phyloP scores from a whole-genome alignment of 805 yeast species.

The Candida sithepensis region DNA sequence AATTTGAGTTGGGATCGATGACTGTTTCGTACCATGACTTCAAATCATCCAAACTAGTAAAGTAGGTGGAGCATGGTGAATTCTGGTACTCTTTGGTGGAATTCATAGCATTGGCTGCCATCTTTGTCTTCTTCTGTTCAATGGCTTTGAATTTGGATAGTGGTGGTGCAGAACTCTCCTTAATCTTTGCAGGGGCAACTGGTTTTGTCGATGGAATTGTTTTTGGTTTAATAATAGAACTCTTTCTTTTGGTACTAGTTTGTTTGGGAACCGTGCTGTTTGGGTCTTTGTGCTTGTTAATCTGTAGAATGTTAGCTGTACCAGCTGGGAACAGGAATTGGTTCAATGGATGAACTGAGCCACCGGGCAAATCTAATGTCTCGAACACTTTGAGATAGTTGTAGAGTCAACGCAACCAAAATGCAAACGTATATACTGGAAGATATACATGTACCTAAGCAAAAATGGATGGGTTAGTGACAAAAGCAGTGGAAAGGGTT shows the following conservation, averaged over 20 bases:
- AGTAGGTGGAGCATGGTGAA: slow-evolving; percentile 12
- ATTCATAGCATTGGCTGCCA: not conserved
- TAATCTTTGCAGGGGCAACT: not conserved
- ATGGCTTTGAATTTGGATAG: no score
- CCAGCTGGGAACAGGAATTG: slow-evolving; percentile 1
- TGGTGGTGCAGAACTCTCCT: no score
- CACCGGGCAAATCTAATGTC: slow-evolving; percentile 10
- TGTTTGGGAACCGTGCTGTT: not conserved
- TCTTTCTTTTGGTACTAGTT: not conserved
- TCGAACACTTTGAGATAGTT: slow-evolving; percentile 15
- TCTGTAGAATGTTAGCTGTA: not conserved
- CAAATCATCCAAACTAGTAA: slow-evolving; percentile 21
- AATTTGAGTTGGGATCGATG: not conserved
- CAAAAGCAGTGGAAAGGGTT: no score
- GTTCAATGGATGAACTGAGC: slow-evolving; percentile 7
- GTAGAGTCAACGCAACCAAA: no score
- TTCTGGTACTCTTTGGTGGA: slow-evolving; percentile 1
- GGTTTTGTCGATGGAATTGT: no score
- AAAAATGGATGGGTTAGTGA: no score
- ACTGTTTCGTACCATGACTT: slow-evolving; percentile 18
- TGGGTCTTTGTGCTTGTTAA: not conserved
- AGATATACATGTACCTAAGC: no score
- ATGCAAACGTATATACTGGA: no score
- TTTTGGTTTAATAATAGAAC: not conserved
- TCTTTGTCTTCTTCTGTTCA: no score